Evolutionary conservation across 176 grass and related monocot species (phyloP), one percentile per base, ranked within the genome.

Genomic region (Chloris gayana): DNA sequence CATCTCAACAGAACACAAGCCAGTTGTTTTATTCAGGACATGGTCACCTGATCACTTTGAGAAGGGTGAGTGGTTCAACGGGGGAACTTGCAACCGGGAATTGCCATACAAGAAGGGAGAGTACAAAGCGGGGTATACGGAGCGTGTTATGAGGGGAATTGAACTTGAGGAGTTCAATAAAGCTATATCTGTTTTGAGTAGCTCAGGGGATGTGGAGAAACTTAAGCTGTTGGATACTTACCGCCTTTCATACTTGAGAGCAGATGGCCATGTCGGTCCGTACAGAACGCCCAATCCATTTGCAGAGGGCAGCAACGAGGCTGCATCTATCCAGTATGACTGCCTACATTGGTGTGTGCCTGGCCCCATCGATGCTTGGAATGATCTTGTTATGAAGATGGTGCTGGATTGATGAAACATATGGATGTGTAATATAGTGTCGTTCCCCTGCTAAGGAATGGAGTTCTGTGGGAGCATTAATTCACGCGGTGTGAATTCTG

Each of bases 331-430:
- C 67, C 95, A 94, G 84, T 80, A 94, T 72, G 95, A 98, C 78
- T 98, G 95, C 88, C 79, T 98, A 49, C 95, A 98, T 75, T 98
- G 95, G 92, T 98, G 95, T 34, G 87, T 98, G 33, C 92, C 92
- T 14, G 95, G 95, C 9, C 87, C 91, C 26, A 85, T 98, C 14
- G 95, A 98, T 14, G 44, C 88, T 6, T 98, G 95, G 95, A 98
- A 89, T 44, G 90, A 98, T 87, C 74, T 98, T 30, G 45, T 95
- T 59, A 86, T 91, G 86, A 70, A 92, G 62, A 85, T 98, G 84
- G 73, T 87, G 38, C n/a, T 87, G 67, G 82, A 75, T 71, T 45
- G 32, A 74, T 82, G 85, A 87, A 89, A 21, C 39, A 38, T 71
- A 2, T 75, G n/a, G 11, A 80, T 64, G 42, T 69, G n/a, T n/a